Conservation (phyloP, 345 rosid species). For the Lepidium aucheri region DNA sequence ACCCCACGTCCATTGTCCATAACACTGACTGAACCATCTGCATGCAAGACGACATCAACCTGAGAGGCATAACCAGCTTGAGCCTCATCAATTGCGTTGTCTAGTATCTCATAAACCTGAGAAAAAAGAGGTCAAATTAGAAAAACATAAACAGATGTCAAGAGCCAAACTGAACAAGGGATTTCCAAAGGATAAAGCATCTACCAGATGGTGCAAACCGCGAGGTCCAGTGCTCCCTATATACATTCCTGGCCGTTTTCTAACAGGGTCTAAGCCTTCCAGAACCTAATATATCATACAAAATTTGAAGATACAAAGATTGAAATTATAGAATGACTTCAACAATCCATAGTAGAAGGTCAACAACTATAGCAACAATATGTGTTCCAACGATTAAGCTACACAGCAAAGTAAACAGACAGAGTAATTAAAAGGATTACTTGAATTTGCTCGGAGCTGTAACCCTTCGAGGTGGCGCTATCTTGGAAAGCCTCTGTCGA, state of each 20-base stretch:
- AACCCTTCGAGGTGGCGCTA: constrained; percentile 44
- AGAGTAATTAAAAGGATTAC: constrained; percentile 18
- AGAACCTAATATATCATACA: constrained; percentile 50
- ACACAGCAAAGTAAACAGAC: background rate
- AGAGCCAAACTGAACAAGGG: background rate
- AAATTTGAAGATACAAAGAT: background rate
- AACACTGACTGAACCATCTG: constrained; percentile 81
- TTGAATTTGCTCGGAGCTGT: constrained; percentile 91
- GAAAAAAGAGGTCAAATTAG: constrained; percentile 1
- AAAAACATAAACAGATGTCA: background rate
- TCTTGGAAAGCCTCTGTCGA: constrained; percentile 54
- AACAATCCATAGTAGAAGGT: background rate
- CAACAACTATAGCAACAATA: background rate
- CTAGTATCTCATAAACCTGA: constrained; percentile 96
- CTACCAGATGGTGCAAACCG: constrained; percentile 97
- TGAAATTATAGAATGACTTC: background rate
- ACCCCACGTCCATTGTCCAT: constrained; percentile 98
- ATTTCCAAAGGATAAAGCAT: background rate
- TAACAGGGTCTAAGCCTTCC: constrained; percentile 95
- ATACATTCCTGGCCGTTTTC: constrained; percentile 99
- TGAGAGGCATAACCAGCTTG: constrained; percentile 93
- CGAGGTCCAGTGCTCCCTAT: constrained; percentile 98
- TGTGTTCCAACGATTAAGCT: background rate
- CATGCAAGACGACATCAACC: constrained; percentile 54
- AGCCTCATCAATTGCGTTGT: constrained; percentile 96